phyloP scores from a whole-genome alignment of 805 yeast species.

The Yarrowia sp. region DNA sequence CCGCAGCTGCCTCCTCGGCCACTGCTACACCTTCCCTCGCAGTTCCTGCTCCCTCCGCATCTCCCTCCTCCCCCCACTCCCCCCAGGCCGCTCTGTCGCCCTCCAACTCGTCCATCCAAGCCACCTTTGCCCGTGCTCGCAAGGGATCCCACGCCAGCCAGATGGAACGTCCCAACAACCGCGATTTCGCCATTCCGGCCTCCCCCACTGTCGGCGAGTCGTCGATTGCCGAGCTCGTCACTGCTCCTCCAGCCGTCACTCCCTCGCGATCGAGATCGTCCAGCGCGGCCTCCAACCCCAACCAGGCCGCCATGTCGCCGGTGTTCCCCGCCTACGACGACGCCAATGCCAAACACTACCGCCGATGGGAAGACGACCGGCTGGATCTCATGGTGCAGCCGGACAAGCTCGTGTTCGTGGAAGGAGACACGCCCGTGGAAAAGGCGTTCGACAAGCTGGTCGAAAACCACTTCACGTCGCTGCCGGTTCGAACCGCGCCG shows the following conservation, averaged over 20 bases:
- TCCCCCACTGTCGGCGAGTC: slow-evolving; percentile 31
- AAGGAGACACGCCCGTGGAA: slow-evolving; percentile 76
- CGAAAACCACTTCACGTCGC: slow-evolving; percentile 76
- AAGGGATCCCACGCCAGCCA: slow-evolving; percentile 33
- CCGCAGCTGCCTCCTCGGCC: neutral
- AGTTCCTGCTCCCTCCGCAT: slow-evolving; percentile 5
- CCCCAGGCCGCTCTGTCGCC: slow-evolving; percentile 33
- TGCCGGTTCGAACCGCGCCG: slow-evolving; percentile 65
- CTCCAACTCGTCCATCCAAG: slow-evolving; percentile 36
- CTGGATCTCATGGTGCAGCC: slow-evolving; percentile 77
- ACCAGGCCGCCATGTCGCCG: slow-evolving; percentile 37
- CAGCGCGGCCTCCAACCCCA: slow-evolving; percentile 26
- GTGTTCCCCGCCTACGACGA: slow-evolving; percentile 27
- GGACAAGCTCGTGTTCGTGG: slow-evolving; percentile 75
- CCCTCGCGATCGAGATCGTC: slow-evolving; percentile 34
- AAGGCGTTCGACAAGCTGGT: slow-evolving; percentile 82
- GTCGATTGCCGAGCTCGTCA: slow-evolving; percentile 33
- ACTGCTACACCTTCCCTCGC: slow-evolving; percentile 1
- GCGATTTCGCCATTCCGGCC: slow-evolving; percentile 32
- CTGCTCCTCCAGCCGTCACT: slow-evolving; percentile 27
- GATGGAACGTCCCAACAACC: slow-evolving; percentile 38
- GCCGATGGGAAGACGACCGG: slow-evolving; percentile 76
- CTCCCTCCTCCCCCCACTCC: slow-evolving; percentile 14
- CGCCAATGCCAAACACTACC: slow-evolving; percentile 20
- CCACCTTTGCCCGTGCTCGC: slow-evolving; percentile 38